Evolutionary conservation across 129 eudicot genomes (phyloP), one percentile per base, ranked within the genome.

Genomic region (Flaveria linearis): DNA sequence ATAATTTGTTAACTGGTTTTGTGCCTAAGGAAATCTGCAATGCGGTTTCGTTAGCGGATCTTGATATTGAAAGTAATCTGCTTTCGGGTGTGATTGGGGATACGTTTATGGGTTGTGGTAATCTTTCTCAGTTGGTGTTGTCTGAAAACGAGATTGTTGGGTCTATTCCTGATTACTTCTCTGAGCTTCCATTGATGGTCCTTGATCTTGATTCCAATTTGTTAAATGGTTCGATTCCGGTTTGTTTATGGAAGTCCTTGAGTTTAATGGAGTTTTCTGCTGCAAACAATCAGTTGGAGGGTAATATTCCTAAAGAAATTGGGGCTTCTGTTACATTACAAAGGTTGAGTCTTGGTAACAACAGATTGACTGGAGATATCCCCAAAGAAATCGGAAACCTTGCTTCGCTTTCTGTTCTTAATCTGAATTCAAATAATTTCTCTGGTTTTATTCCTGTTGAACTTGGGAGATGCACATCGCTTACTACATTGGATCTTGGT

Each of bases 141-240:
- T 66, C 81, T 10, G 82, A 84, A 55, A 91, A 91, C 42, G 81
- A 76, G 69, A 82, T 91, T 61, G 66, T 58, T 49, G 97, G 97
- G 25, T 10, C 66, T 0, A 87, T 91, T 60, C 97, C 97, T 1
- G 88, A 78, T 43, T 89, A 89, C 41, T 74, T 91, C 1, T 82
- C 86, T 1, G 71, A 77, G 46, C 90, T 91, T 73, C 92, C 90
- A 0, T 77, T 91, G 58, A 80, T 87, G 82, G 87, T 76, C 42
- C 88, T 91, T 76, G 90, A 91, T 43, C 83, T 91, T 72, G 97
- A 91, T 85, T 87, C 90, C 0, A 91, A 91, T 77, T 82, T 78
- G 46, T 80, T 91, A 25, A 83, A 85, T 6, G 91, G 97, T 13
- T 53, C 81, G 23, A 75, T 91, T 83, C 92, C 97, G 0, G 30